Percentiles rank a stretch among this genome's conserved stretches.
phyloP scores from a whole-genome alignment of 2,329 filamentous ascomycete genomes.

The Apiospora phragmitis region DNA sequence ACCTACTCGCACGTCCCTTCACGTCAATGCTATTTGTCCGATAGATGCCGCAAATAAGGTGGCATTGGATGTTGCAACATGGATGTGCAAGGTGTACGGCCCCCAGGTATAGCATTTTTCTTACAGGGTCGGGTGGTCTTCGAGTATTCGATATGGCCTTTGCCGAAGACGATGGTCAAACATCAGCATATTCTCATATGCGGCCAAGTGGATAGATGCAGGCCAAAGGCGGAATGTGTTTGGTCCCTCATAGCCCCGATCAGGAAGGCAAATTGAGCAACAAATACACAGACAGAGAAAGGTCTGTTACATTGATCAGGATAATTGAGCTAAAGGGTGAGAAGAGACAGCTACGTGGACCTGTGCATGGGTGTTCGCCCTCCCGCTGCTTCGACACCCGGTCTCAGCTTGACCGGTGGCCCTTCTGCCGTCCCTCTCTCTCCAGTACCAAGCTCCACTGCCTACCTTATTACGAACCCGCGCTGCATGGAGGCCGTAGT shows the following conservation, averaged over 20 bases:
- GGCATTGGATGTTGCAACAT: not conserved
- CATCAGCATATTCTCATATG: not conserved
- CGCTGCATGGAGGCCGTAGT: not conserved
- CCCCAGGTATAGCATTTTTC: not conserved
- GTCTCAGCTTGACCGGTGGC: not conserved
- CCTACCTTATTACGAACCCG: not conserved
- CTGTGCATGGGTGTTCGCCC: not conserved
- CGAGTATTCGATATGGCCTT: not conserved
- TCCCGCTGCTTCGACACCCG: not conserved
- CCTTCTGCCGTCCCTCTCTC: not conserved
- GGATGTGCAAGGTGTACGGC: not conserved
- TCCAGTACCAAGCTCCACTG: not conserved
- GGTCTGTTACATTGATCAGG: not conserved
- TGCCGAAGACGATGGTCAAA: not conserved
- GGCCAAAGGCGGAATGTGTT: not conserved
- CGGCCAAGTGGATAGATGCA: slow-evolving; percentile 6
- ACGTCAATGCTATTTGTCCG: not conserved
- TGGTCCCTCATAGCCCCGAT: not conserved
- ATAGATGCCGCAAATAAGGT: not conserved
- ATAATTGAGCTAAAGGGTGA: not conserved
- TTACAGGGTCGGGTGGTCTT: not conserved
- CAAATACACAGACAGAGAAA: not conserved
- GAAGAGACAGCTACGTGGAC: not conserved
- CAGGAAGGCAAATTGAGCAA: slow-evolving; percentile 1
- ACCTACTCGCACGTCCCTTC: not conserved